These are phyloP conservation scores for Alliaria petiolata DNA, from an alignment of 345 rosid genomes.

Conservation along the genomic window DNA sequence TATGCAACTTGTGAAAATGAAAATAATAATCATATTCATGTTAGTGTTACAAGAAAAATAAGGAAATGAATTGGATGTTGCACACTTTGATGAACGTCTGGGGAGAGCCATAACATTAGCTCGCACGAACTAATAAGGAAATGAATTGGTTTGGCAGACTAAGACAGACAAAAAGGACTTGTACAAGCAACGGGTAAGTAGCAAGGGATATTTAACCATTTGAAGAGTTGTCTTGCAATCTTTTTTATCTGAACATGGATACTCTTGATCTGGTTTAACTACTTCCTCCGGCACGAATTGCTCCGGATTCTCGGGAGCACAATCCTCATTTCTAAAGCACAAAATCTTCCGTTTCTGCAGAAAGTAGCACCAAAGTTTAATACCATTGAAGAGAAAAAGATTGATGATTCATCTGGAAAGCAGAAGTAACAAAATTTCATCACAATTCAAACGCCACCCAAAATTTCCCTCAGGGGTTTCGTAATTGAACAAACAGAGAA, in stretches of 20 bases:
- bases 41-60: no score
- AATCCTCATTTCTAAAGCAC: constrained; percentile 69
- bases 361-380: constrained; percentile 10
- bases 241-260: constrained; percentile 33
- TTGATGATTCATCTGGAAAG: no score
- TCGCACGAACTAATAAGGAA: no score
- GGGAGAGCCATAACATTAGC: no score
- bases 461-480: neutral
- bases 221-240: constrained; percentile 57
- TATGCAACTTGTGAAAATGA: no score
- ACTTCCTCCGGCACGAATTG: constrained; percentile 51
- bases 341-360: constrained; percentile 78
- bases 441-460: neutral
- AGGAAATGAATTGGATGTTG: no score
- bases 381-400: no score
- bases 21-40: no score
- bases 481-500: neutral
- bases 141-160: neutral
- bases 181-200: neutral
- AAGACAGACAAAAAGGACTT: neutral
- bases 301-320: constrained; percentile 48
- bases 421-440: neutral
- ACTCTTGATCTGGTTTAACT: constrained; percentile 48
- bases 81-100: no score
- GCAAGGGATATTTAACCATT: constrained; percentile 38